phyloP scores from a whole-genome alignment of 768 basidiomycete species.

The Fomitopsis pulvina region DNA sequence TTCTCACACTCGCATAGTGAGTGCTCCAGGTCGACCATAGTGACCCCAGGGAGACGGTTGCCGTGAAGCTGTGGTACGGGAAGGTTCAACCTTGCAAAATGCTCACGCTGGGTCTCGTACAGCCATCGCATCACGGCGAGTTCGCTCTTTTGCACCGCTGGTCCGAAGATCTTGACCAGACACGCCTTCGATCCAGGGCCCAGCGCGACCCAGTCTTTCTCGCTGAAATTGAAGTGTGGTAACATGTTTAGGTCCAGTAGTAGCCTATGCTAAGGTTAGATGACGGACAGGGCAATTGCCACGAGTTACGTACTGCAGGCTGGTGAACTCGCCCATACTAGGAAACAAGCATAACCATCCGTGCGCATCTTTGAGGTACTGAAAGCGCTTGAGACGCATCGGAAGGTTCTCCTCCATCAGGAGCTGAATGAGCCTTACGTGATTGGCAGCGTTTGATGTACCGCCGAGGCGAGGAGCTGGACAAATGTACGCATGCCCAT shows the following conservation, averaged over 20 bases:
- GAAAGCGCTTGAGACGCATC: slow-evolving; percentile 37
- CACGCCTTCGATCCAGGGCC: slow-evolving; percentile 65
- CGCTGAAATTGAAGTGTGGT: slow-evolving; percentile 47
- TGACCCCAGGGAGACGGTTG: slow-evolving; percentile 26
- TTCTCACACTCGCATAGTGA: slow-evolving; percentile 76
- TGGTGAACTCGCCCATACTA: slow-evolving; percentile 68
- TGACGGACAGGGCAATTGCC: not conserved
- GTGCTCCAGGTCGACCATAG: slow-evolving; percentile 74
- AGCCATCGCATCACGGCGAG: slow-evolving; percentile 61
- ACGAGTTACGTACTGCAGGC: slow-evolving; percentile 65
- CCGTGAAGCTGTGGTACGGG: slow-evolving; percentile 18
- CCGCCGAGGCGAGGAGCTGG: slow-evolving; percentile 55
- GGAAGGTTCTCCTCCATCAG: slow-evolving; percentile 51
- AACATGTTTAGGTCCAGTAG: slow-evolving; percentile 33
- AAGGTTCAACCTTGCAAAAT: slow-evolving; percentile 52
- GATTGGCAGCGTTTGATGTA: slow-evolving; percentile 45
- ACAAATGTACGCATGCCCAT: slow-evolving; percentile 66
- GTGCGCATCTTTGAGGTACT: slow-evolving; percentile 57
- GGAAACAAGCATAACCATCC: slow-evolving; percentile 50
- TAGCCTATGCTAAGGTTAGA: slow-evolving; percentile 16
- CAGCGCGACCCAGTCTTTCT: slow-evolving; percentile 62
- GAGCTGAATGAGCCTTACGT: slow-evolving; percentile 44
- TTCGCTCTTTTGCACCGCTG: slow-evolving; percentile 34
- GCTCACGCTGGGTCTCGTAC: slow-evolving; percentile 47
- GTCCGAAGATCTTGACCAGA: slow-evolving; percentile 61